Evolutionary conservation across 2,329 filamentous ascomycete genomes (phyloP).

Genomic region (Cladophialophora chaetospira): DNA sequence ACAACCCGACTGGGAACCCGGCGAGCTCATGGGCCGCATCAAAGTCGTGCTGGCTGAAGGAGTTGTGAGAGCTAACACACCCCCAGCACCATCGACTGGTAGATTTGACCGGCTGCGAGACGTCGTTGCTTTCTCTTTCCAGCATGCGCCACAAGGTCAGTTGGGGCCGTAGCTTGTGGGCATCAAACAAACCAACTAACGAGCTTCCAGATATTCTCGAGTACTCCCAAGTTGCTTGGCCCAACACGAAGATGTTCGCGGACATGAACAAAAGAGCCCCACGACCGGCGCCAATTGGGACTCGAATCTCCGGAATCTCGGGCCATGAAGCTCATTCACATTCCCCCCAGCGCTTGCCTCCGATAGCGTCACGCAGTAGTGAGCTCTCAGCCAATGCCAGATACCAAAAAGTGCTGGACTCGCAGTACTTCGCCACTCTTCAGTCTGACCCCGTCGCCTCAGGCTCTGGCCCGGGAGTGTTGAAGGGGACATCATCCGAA

Average conservation of each 20-base stretch:
- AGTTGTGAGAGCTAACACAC: constrained; percentile 51
- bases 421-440: constrained; percentile 15
- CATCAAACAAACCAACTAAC: no score
- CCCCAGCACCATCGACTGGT: constrained; percentile 26
- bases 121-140: constrained; percentile 76
- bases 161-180: constrained; percentile 16
- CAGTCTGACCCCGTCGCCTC: constrained; percentile 33
- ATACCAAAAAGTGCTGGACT: constrained; percentile 19
- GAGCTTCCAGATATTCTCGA: constrained; percentile 67
- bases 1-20: constrained; percentile 71
- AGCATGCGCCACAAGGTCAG: constrained; percentile 77
- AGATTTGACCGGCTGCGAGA: constrained; percentile 69
- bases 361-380: constrained; percentile 26
- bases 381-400: constrained; percentile 7
- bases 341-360: constrained; percentile 55
- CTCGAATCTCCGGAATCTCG: constrained; percentile 15
- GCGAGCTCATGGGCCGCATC: constrained; percentile 72
- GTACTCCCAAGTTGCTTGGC: constrained; percentile 75
- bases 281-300: constrained; percentile 39
- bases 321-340: constrained; percentile 60
- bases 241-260: constrained; percentile 68
- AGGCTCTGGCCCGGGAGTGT: constrained; percentile 33
- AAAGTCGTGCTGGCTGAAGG: constrained; percentile 76
- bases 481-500: constrained; percentile 36
- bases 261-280: constrained; percentile 40